Base-by-base conservation (phyloP, 345 rosid species). In the Dimocarpus longan region DNA sequence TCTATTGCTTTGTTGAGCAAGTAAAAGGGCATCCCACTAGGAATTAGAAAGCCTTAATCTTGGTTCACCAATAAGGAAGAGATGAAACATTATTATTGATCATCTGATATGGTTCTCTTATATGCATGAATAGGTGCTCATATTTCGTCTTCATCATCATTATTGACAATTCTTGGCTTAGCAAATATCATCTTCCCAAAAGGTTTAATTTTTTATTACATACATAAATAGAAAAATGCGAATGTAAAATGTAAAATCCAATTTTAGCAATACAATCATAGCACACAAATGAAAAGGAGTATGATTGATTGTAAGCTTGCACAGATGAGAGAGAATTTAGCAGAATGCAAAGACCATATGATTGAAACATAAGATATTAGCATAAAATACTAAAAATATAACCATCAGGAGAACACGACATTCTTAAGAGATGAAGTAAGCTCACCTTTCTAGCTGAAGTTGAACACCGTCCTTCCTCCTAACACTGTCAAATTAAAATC, bases 401-500 rank as follows among this genome's bases (percentile, higher is more conserved):
- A 15, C 32, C 59, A 68, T 70, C 44, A 69, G 50, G 21, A 63
- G 69, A 69, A 68, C 43, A 62, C 75, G 46, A 48, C 70, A 81
- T 57, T 48, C 56, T 44, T 60, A 32, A 59, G 70, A 26, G 50
- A 52, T 64, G 71, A 59, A 76, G 66, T 40, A 78, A 44, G 71
- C 95, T 91, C 86, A 94, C 98, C 89, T 77, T 80, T 94, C 98
- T 24, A 94, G 91, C 84, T 92, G 98, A 85, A 86, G 86, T 80
- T 89, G 94, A 70, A 92, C 88, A 32, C 84, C 56, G 81, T 92
- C 88, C 82, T 85, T 92, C 76, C 2, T 83, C 91, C 97, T 94
- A 79, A 80, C 56, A 85, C 65, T 60, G 54, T 6, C 6, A 42
- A 60, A 44, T 46, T 39, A 42, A 57, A 73, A 11, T 56, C 43